These are phyloP conservation scores for Aspergillus tamarii DNA, from an alignment of 2,329 filamentous ascomycete genomes.

Conservation along the genomic window DNA sequence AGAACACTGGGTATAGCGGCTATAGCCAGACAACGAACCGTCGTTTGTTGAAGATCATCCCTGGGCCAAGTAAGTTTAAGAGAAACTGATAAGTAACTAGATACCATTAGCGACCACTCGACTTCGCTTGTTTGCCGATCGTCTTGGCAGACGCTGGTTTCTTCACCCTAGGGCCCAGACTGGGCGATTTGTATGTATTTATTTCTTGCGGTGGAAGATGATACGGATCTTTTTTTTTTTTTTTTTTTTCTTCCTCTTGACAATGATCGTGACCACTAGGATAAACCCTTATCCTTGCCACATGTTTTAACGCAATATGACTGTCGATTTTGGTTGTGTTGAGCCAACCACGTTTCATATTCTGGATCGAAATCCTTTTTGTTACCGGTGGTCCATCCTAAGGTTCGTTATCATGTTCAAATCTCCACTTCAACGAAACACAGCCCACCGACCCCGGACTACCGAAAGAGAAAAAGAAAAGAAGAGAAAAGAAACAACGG, in stretches of 20 bases:
- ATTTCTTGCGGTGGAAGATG: background rate
- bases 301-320: background rate
- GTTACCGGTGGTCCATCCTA: background rate
- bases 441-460: background rate
- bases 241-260: background rate
- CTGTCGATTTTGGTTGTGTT: background rate
- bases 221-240: background rate
- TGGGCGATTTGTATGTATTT: background rate
- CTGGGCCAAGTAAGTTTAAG: slow-evolving; percentile 2
- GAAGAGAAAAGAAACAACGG: background rate
- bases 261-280: background rate
- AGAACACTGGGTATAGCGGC: background rate
- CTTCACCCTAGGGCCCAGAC: background rate
- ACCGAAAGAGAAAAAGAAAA: background rate
- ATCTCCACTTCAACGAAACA: background rate
- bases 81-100: slow-evolving; percentile 6
- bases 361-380: background rate
- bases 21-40: background rate
- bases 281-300: background rate
- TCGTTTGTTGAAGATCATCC: background rate
- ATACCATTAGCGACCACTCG: slow-evolving; percentile 12
- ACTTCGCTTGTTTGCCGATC: slow-evolving; percentile 20
- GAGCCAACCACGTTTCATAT: background rate
- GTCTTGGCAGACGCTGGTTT: slow-evolving; percentile 17
- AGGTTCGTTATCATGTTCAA: background rate